Evolutionary conservation across 2,329 filamentous ascomycete species (phyloP), one percentile per base, ranked within the genome.

Genomic region (Stagonosporopsis cucurbitacearum): DNA sequence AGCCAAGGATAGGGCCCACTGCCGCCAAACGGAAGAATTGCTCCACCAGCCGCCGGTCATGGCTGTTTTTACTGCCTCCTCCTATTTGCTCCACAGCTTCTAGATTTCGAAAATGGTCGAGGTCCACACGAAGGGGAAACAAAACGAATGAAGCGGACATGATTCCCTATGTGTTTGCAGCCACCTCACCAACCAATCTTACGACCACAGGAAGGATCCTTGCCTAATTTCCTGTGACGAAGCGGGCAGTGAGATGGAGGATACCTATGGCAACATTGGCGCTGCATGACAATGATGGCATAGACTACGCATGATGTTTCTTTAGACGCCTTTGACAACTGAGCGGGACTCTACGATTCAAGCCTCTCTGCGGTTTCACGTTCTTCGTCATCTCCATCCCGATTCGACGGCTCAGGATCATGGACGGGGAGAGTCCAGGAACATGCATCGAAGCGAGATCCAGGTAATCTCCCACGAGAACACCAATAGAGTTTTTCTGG

Each of bases 291-390:
- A 28, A 46, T 20, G 12, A 51, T 44, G 53, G 22, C 43, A 51
- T 30, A 32, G 42, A 50, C 60, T 50, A 44, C 46, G 63, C 66
- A 67, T 69, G 56, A 64, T 55, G 68, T 71, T 68, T 68, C 53
- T 55, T 50, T 57, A 63, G 56, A 63, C 69, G 68, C 70, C 53
- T 13, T 33, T 33, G 53, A 63, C 52, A 58, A 40, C 20, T 41
- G 23, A 26, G 44, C 43, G 32, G 47, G 50, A 25, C 50, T 57
- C 28, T 54, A 26, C 48, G 58, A 44, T 35, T 48, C 57, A 60
- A 58, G 62, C 52, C 26, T 62, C 46, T 36, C 22, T 33, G 48
- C 37, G 32, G 63, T 66, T 66, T 69, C 65, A 65, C 39, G 53
- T 61, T 62, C 54, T 53, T 52, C 54, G 57, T 35, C 48, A 45